Evolutionary conservation across 495 filamentous ascomycete genomes (phyloP), one percentile per base, ranked within the genome.

Genomic region (Lophiostoma macrostomum): DNA sequence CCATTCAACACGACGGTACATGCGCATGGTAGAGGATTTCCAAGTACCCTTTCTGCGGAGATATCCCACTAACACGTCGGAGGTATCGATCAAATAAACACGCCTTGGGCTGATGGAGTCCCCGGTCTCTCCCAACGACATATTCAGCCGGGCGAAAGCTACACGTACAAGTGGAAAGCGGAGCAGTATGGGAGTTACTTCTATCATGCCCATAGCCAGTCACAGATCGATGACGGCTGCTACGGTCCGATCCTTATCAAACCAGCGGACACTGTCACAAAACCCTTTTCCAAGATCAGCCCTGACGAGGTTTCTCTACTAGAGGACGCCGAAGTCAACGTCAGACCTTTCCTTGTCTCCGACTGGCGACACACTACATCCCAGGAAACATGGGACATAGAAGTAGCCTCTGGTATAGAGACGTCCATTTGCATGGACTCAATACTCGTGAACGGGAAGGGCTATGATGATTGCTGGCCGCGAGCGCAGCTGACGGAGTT

Each of bases 321-420:
- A 53, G 47, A 66, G 7, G 37, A 63, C 0, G 80, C 80, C 5
- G 77, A 75, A 43, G 40, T 51, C 0, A 64, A 71, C 20, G 71
- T 74, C 3, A 51, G 67, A 12, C 75, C 74, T 0, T 50, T 83
- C 1, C 23, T 83, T 32, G 48, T 83, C 5, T 76, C 77, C 3
- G 81, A 84, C 50, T 81, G 76, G 75, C 73, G 70, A 19, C 69
- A 76, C 35, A 65, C 74, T 29, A 78, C 74, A 0, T 79, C 79
- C 0, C 59, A 71, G 18, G 67, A 80, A 43, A 71, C 70, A 27
- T 66, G 67, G 45, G 53, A 48, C 4, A 22, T 56, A 24, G 34
- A 56, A 19, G 3, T 56, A 3, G 44, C 42, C 1, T 48, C 53
- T 32, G 63, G 71, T 5, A 61, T 72, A 2, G 61, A 73, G 51